These are phyloP conservation scores for Paramecium octaurelia DNA, from an alignment of 73 alveolate genomes.

Conservation along the genomic window DNA sequence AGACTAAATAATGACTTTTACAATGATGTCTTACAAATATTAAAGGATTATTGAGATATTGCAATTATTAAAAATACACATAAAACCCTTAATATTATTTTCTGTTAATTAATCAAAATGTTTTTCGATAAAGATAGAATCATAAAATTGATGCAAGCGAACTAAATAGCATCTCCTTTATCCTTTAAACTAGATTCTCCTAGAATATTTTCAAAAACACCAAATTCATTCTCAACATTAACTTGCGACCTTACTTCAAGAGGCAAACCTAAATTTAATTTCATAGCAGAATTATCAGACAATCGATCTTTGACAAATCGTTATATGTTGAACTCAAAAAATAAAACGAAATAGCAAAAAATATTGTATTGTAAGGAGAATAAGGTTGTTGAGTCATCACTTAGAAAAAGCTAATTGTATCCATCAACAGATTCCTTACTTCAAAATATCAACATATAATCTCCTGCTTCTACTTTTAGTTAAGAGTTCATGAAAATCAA, in stretches of 20 bases:
- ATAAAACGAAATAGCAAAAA: background rate
- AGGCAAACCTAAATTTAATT: background rate
- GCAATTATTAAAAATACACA: background rate
- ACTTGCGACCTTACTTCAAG: background rate
- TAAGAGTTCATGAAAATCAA: background rate
- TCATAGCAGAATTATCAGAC: background rate
- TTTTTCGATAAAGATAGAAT: background rate
- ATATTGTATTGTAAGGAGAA: background rate
- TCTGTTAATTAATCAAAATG: background rate
- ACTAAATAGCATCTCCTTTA: background rate
- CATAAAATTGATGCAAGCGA: background rate
- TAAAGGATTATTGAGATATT: conserved; percentile 28
- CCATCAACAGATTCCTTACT: background rate
- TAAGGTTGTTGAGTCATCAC: background rate
- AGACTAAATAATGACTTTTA: background rate
- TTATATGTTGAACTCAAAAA: background rate
- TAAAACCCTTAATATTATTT: background rate
- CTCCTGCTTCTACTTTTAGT: background rate
- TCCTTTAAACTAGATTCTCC: background rate
- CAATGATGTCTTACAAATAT: background rate
- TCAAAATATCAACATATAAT: background rate
- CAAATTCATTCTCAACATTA: background rate
- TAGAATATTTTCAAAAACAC: background rate
- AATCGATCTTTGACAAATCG: background rate
- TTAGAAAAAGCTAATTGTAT: background rate